Conservation (phyloP, 805 yeast genomes). For the Danielozyma ontarioensis region DNA sequence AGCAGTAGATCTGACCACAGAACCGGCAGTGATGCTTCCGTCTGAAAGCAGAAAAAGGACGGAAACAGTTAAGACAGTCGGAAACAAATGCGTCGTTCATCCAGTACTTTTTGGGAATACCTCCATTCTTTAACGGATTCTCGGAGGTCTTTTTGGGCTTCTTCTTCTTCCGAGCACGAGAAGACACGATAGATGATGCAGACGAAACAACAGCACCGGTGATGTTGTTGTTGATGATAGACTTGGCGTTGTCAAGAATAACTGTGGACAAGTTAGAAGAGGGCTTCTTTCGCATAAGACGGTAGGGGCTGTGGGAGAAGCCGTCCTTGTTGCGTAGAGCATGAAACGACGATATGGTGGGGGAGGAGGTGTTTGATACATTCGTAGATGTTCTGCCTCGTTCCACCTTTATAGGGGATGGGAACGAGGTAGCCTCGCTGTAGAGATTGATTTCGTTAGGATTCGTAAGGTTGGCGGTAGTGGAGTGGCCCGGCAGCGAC, state of each 20-base stretch:
- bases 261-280: slow-evolving; percentile 30
- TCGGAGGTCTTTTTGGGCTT: slow-evolving; percentile 27
- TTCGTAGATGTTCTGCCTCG: slow-evolving; percentile 7
- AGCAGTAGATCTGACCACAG: slow-evolving; percentile 94
- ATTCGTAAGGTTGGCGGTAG: background rate
- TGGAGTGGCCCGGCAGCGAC: background rate
- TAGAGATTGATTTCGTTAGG: slow-evolving; percentile 16
- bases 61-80: slow-evolving; percentile 80
- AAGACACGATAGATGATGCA: slow-evolving; percentile 23
- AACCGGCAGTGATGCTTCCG: slow-evolving; percentile 93
- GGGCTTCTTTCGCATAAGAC: slow-evolving; percentile 15
- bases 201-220: slow-evolving; percentile 21
- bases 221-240: slow-evolving; percentile 25
- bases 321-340: slow-evolving; percentile 17
- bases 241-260: slow-evolving; percentile 34
- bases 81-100: slow-evolving; percentile 90
- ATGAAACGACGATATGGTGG: slow-evolving; percentile 21
- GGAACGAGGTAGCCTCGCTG: slow-evolving; percentile 20
- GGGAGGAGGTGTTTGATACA: slow-evolving; percentile 8
- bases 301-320: slow-evolving; percentile 1
- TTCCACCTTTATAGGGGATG: slow-evolving; percentile 24
- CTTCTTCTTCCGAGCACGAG: slow-evolving; percentile 13
- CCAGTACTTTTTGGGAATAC: slow-evolving; percentile 82
- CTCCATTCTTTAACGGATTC: slow-evolving; percentile 43
- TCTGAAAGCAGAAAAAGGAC: slow-evolving; percentile 76